Base-by-base conservation (phyloP, 257 asterid species). In the Oldenlandia corymbosa region DNA sequence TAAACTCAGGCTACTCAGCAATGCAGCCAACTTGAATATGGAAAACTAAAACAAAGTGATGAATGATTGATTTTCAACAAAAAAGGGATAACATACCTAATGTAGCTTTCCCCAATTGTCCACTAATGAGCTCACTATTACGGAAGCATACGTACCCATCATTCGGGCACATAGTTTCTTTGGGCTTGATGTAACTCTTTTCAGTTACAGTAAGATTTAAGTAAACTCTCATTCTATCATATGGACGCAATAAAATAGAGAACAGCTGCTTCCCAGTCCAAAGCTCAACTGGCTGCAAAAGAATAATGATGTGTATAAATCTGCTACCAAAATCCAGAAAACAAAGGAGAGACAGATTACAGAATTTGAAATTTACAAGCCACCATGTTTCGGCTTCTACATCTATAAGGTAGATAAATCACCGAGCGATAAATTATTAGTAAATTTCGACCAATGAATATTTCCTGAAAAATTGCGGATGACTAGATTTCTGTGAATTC, bases 211-310 rank as follows among this genome's bases (percentile, higher is more conserved):
- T 87, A 49, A 92, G 95, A 81, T 86, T 92, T 64, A 87, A 66
- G 70, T 80, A 92, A 48, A 92, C 95, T 70, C 79, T 87, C 89
- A 81, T 83, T 72, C 84, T 78, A 51, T 88, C 86, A 85, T 78
- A 74, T 54, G 97, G 91, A 36, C 96, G 91, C 83, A 92, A 47
- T 43, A 92, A 82, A 69, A 89, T 74, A 71, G 80, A 75, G 67
- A 92, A 85, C 70, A 92, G 70, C 68, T 92, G 99, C 78, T 92
- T 92, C 71, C 99, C 97, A 23, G 96, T 89, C 99, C 99, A 92
- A 62, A 92, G 96, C 80, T 92, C 99, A 66, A 83, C 69, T 34
- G 97, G 99, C 97, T 92, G 83, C 80, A 65, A 70, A 67, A 49
- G 27, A 43, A 13, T 23, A 0, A 56, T 34, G 28, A 50, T 30